Base-by-base conservation (phyloP, 805 yeast genomes). In the Wickerhamomyces rabaulensis region DNA sequence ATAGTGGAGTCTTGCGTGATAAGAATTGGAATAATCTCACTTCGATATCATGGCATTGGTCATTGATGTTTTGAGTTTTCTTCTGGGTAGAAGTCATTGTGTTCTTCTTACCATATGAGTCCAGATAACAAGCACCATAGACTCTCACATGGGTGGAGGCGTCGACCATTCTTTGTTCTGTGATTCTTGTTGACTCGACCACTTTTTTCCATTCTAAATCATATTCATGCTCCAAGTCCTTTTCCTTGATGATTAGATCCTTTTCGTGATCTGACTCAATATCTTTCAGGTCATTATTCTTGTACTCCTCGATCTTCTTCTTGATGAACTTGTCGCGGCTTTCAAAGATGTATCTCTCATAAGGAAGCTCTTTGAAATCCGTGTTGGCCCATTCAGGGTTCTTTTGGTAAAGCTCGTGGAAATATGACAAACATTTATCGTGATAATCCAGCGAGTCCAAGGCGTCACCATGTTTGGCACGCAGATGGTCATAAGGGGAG, bases 11-110 rank as follows among this genome's bases (percentile, higher is more conserved):
- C 35, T 56, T 54, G 45, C 61, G 56, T 10, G 70, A 57, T 44
- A 70, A 52, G 74, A 73, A 69, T 21, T 65, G 70, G 52, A 68
- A 71, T 20, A 69, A 50, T 52, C 71, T 56, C 12, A 55, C 48
- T 51, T 71, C 75, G 8, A 69, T 54, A 36, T 63, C 67, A 25
- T 52, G 49, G 51, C 72, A 69, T 20, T 47, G 49, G 13, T 37
- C 12, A 9, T 52, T 51, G 19, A 46, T 48, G 10, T 35, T 15
- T 10, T 35, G 19, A 10, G 26, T 15, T 27, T 48, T 40, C 20
- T 26, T 23, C 4, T 40, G 36, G 10, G 26, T 36, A 13, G 26
- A 6, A 25, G 40, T 16, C 3, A n/a, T 15, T 25, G 40, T 27
- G 42, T 54, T 49, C 39, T 43, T 43, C 1, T 39, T 29, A 15